Conservation (phyloP, 78 protist species). For the Dictyostelium firmibasis region DNA sequence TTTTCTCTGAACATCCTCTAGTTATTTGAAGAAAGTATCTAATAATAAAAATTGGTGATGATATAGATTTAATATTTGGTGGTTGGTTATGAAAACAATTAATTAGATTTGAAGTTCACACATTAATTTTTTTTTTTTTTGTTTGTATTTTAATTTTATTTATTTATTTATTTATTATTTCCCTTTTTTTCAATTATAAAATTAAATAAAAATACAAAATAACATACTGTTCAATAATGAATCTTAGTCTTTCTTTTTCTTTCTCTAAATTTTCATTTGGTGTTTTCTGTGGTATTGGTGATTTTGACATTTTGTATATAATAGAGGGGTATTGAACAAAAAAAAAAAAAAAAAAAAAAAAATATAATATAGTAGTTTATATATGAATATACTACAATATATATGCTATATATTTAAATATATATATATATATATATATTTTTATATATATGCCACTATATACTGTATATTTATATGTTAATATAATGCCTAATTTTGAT, state of each 20-base stretch:
- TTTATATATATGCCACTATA: too few species aligned
- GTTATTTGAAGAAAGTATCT: slow-evolving; percentile 59
- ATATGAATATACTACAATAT: neutral
- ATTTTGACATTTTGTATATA: neutral
- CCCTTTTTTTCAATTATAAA: too few species aligned
- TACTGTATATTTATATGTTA: too few species aligned
- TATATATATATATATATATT: too few species aligned
- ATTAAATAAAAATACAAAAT: neutral
- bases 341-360: neutral
- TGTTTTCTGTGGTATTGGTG: neutral
- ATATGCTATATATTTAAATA: neutral
- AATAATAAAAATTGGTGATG: too few species aligned
- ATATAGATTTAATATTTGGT: too few species aligned
- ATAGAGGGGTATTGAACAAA: neutral
- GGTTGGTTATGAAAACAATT: too few species aligned
- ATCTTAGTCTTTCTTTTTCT: slow-evolving; percentile 25
- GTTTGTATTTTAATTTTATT: neutral
- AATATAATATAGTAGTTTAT: too few species aligned
- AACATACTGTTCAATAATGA: slow-evolving; percentile 22
- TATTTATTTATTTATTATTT: too few species aligned
- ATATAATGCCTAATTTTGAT: neutral
- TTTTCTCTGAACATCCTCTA: slow-evolving; percentile 57
- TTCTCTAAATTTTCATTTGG: neutral
- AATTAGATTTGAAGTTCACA: neutral
- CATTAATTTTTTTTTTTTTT: neutral